A percentile compares a stretch with the other conserved stretches of the same genome.
Evolutionary conservation across 306 rosid species (phyloP).

Genomic region (Arachis hypogaea): DNA sequence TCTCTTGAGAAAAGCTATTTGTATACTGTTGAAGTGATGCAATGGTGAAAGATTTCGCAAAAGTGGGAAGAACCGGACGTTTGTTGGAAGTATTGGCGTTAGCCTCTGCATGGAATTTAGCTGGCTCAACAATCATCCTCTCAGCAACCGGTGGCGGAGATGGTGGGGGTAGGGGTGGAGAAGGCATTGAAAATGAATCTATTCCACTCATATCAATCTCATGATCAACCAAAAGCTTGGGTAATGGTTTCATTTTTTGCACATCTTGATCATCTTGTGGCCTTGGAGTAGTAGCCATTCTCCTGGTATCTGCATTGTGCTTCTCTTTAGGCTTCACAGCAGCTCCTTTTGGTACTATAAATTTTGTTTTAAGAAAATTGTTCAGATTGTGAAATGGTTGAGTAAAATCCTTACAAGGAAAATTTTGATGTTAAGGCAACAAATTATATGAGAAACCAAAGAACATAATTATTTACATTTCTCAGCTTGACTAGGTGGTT

Average conservation of each 20-base stretch:
- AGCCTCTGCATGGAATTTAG: constrained; percentile 41
- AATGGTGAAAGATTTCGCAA: constrained; percentile 73
- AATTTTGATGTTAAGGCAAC: constrained; percentile 22
- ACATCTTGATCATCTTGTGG: constrained; percentile 47
- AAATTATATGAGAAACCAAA: constrained; percentile 31
- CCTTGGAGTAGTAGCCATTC: constrained; percentile 51
- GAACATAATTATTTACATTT: constrained; percentile 54
- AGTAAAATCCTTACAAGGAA: neutral
- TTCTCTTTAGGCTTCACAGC: constrained; percentile 58
- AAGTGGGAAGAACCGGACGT: constrained; percentile 38
- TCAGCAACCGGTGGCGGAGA: constrained; percentile 45
- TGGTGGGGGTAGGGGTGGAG: constrained; percentile 63
- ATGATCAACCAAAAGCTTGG: constrained; percentile 59
- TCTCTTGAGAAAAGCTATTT: constrained; percentile 86
- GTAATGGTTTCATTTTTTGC: constrained; percentile 46
- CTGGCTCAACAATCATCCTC: constrained; percentile 66
- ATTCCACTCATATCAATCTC: constrained; percentile 55
- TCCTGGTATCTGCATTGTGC: constrained; percentile 51
- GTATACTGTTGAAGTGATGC: constrained; percentile 91
- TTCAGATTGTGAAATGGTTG: constrained; percentile 11
- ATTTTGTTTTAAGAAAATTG: constrained; percentile 4
- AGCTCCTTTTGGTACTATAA: constrained; percentile 57
- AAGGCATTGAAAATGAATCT: constrained; percentile 51
- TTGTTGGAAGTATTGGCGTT: constrained; percentile 52
- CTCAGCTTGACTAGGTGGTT: constrained; percentile 54